phyloP scores from a whole-genome alignment of 768 basidiomycete species.

The Tylopilus intermedius region DNA sequence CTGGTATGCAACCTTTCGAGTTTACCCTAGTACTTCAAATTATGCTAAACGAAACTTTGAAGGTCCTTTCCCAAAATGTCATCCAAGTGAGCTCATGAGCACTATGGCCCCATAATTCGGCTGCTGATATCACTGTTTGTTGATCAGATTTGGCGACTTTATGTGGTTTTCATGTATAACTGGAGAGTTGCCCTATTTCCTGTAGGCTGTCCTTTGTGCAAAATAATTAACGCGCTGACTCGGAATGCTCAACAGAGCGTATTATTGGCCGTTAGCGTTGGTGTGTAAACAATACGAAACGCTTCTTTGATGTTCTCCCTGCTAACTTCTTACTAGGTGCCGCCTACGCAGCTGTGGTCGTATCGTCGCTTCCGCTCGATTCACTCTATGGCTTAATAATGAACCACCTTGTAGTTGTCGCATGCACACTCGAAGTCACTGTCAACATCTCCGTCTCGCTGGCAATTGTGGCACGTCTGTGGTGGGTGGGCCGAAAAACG shows the following conservation, averaged over 20 bases:
- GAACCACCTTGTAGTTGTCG: neutral
- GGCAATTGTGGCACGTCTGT: neutral
- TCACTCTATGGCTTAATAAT: too few species aligned
- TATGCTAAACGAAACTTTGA: neutral
- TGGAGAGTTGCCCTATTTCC: neutral
- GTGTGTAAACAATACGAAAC: neutral
- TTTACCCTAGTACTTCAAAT: neutral
- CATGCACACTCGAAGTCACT: neutral
- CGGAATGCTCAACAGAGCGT: neutral
- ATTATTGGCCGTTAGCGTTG: neutral
- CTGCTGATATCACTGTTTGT: neutral
- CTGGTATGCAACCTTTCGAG: neutral
- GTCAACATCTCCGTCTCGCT: neutral
- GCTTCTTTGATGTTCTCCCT: neutral
- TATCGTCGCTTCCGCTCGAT: neutral
- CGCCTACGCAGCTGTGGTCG: neutral
- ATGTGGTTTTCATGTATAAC: neutral
- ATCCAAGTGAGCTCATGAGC: neutral
- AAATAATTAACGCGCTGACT: too few species aligned
- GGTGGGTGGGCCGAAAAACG: neutral
- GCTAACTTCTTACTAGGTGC: neutral
- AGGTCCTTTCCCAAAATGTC: neutral
- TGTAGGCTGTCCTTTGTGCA: neutral
- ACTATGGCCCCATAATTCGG: neutral
- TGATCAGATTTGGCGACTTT: slow-evolving; percentile 6